phyloP scores from a whole-genome alignment of 2,329 filamentous ascomycete genomes.

The Aquanectria penicillioides region DNA sequence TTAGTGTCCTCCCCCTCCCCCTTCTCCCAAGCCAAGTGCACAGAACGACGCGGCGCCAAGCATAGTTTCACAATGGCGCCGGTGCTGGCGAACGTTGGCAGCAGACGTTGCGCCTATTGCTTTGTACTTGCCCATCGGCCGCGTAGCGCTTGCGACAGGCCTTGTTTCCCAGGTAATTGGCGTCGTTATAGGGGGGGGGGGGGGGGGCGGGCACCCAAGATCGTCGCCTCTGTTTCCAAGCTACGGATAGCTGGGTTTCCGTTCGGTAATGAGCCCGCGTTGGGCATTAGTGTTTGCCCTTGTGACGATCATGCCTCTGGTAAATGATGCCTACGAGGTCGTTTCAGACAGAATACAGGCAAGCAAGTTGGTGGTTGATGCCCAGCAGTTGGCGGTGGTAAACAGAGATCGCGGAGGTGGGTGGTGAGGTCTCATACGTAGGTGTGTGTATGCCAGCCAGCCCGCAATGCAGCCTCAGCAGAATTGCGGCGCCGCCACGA shows the following conservation, averaged over 20 bases:
- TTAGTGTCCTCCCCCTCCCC: conserved; percentile 30
- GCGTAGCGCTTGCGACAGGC: conserved; percentile 13
- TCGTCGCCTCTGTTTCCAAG: conserved; percentile 20
- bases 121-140: conserved; percentile 27
- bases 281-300: conserved; percentile 1
- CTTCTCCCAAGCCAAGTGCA: conserved; percentile 32
- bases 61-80: conserved; percentile 30
- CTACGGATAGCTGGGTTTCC: background rate
- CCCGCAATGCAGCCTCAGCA: conserved; percentile 10
- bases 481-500: conserved; percentile 31
- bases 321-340: too few species aligned
- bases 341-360: too few species aligned
- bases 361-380: background rate
- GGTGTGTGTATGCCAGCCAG: too few species aligned
- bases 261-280: too few species aligned
- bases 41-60: conserved; percentile 22
- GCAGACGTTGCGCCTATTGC: conserved; percentile 33
- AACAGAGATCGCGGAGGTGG: too few species aligned
- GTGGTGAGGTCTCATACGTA: background rate
- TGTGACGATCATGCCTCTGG: background rate
- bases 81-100: conserved; percentile 20
- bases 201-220: too few species aligned
- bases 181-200: conserved; percentile 20
- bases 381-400: background rate
- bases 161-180: conserved; percentile 27